Conservation (phyloP, 2,329 filamentous ascomycete genomes). For the Teratosphaeria nubilosa region DNA sequence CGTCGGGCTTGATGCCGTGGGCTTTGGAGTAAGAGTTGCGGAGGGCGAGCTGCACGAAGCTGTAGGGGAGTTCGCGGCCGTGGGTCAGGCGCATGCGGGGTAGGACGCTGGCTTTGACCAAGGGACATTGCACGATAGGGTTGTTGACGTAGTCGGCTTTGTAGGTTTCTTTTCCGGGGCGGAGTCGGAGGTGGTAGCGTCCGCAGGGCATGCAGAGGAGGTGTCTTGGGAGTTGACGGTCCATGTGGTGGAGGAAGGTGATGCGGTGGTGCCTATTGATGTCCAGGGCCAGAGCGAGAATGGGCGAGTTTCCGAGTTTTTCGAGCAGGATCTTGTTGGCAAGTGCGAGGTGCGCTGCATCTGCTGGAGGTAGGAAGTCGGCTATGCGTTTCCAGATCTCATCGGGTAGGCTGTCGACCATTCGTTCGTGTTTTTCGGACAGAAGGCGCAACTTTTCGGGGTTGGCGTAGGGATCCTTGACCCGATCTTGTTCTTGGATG, state of each 20-base stretch:
- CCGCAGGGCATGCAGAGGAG: constrained; percentile 51
- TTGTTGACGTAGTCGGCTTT: constrained; percentile 45
- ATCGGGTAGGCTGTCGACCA: constrained; percentile 36
- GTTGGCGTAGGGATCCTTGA: constrained; percentile 14
- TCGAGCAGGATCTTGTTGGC: constrained; percentile 38
- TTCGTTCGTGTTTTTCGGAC: constrained; percentile 24
- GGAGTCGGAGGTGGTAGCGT: constrained; percentile 44
- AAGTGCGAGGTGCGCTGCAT: constrained; percentile 40
- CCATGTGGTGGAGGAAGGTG: constrained; percentile 43
- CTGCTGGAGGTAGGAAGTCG: constrained; percentile 33
- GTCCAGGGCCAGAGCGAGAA: constrained; percentile 30
- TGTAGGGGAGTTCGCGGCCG: constrained; percentile 46
- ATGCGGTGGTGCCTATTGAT: constrained; percentile 37
- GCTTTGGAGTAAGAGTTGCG: constrained; percentile 38
- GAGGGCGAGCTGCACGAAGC: constrained; percentile 48
- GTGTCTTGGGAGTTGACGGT: constrained; percentile 43
- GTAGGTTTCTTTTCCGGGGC: constrained; percentile 44
- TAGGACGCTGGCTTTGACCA: constrained; percentile 39
- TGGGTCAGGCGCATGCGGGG: constrained; percentile 46
- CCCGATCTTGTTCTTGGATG: constrained; percentile 3
- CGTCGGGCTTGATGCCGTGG: constrained; percentile 39
- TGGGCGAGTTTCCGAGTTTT: constrained; percentile 33
- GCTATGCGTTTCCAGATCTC: constrained; percentile 39
- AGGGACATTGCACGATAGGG: constrained; percentile 48
- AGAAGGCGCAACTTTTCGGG: constrained; percentile 1